Conservation (phyloP, 2,329 filamentous ascomycete species). For the Colletotrichum somersetense region DNA sequence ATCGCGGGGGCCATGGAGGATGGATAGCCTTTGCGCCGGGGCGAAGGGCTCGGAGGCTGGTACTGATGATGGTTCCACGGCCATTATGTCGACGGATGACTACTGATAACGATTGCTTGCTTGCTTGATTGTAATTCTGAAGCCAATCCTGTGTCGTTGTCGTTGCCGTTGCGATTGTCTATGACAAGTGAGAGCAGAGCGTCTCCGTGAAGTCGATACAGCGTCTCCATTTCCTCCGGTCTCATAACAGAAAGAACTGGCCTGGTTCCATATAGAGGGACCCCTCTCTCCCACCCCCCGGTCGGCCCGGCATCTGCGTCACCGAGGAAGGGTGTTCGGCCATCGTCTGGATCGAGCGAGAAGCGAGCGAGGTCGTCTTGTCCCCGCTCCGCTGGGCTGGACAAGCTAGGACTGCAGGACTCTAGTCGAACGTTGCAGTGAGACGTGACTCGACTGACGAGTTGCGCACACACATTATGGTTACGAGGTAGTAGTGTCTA, state of each 20-base stretch:
- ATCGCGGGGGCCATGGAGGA: constrained; percentile 77
- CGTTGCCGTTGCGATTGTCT: constrained; percentile 19
- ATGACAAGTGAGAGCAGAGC: constrained; percentile 18
- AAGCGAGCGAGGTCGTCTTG: constrained; percentile 32
- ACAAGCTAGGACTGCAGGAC: constrained; percentile 19
- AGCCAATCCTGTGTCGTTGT: constrained; percentile 14
- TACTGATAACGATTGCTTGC: constrained; percentile 2
- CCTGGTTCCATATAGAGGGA: constrained; percentile 5
- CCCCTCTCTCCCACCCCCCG: background rate
- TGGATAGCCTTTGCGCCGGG: constrained; percentile 60
- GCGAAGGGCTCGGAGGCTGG: constrained; percentile 46
- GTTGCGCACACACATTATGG: background rate
- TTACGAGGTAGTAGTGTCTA: background rate
- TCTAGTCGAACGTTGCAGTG: constrained; percentile 11
- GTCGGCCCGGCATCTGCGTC: constrained; percentile 35
- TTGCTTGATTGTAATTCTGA: background rate
- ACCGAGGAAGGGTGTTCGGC: constrained; percentile 37
- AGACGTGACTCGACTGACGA: constrained; percentile 5
- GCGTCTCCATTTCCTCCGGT: constrained; percentile 19
- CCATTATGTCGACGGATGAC: constrained; percentile 44
- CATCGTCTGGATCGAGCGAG: constrained; percentile 37
- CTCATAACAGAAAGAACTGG: constrained; percentile 33
- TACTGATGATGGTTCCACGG: constrained; percentile 47
- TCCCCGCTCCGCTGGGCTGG: constrained; percentile 15
- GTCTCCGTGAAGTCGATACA: constrained; percentile 15